Percentiles rank a stretch among this genome's conserved stretches.
These are phyloP conservation scores for Alternaria sp. DNA, from an alignment of 2,329 filamentous ascomycete species.

Conservation along the genomic window DNA sequence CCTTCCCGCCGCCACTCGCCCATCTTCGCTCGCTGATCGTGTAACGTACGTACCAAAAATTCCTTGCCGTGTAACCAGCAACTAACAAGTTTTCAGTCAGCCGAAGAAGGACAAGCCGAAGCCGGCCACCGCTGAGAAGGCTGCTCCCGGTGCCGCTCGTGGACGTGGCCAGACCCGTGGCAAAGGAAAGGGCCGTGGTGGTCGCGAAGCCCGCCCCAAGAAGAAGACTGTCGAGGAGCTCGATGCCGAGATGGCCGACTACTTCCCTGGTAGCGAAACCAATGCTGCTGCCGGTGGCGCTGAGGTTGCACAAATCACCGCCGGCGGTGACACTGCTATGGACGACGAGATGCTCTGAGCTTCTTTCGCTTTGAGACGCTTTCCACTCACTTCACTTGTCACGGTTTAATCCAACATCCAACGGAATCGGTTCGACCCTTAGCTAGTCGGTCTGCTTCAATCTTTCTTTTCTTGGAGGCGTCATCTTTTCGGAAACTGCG, in stretches of 20 bases:
- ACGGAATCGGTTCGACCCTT: conserved; percentile 13
- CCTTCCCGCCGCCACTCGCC: conserved; percentile 72
- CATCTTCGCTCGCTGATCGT: conserved; percentile 77
- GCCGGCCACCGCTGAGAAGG: conserved; percentile 78
- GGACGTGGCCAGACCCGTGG: conserved; percentile 51
- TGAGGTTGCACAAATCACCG: conserved; percentile 52
- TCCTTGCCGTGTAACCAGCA: not conserved
- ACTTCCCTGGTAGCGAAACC: conserved; percentile 68
- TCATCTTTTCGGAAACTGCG: conserved; percentile 18
- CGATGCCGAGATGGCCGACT: conserved; percentile 97
- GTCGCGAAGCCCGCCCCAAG: conserved; percentile 62
- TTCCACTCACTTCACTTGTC: conserved; percentile 3
- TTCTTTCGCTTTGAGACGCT: not conserved
- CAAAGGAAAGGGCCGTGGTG: conserved; percentile 55
- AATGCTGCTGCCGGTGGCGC: conserved; percentile 53
- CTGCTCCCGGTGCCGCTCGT: conserved; percentile 55
- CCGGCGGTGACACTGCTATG: conserved; percentile 47
- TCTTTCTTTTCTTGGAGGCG: conserved; percentile 23
- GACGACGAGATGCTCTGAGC: conserved; percentile 49
- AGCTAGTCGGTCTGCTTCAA: conserved; percentile 14
- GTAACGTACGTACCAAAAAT: conserved; percentile 66
- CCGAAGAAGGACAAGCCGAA: conserved; percentile 67
- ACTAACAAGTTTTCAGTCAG: conserved; percentile 57
- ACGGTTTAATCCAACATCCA: conserved; percentile 17
- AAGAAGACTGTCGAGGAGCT: conserved; percentile 98